phyloP scores from a whole-genome alignment of 495 filamentous ascomycete species.

The Corynascus novoguineensis region DNA sequence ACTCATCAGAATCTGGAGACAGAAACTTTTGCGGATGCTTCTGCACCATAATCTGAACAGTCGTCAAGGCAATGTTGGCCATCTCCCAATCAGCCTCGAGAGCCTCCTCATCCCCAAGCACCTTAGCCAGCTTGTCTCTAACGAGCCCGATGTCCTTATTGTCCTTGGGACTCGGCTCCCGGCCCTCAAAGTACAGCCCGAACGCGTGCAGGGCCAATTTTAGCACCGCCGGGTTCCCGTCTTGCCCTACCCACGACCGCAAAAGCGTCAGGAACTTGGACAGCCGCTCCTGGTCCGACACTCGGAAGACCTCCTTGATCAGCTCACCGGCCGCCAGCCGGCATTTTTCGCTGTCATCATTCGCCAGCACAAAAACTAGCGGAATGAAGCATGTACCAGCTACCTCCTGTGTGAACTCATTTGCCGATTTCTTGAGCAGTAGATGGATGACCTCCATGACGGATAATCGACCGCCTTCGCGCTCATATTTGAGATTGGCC shows the following conservation, averaged over 20 bases:
- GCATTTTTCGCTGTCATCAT: conserved; percentile 83
- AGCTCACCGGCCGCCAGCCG: conserved; percentile 75
- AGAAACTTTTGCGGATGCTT: conserved; percentile 58
- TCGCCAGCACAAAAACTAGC: conserved; percentile 74
- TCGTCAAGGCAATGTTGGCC: conserved; percentile 67
- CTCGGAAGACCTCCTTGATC: conserved; percentile 71
- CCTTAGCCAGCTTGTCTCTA: conserved; percentile 37
- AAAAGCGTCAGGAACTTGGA: conserved; percentile 63
- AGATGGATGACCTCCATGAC: conserved; percentile 86
- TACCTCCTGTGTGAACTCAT: conserved; percentile 75
- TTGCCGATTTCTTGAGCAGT: conserved; percentile 72
- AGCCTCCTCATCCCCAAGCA: conserved; percentile 46
- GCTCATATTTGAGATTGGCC: conserved; percentile 83
- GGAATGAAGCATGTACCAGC: conserved; percentile 78
- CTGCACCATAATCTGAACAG: conserved; percentile 62
- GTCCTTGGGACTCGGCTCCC: conserved; percentile 48
- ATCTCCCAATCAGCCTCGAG: conserved; percentile 63
- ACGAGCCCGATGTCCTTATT: conserved; percentile 54
- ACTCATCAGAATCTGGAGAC: conserved; percentile 43
- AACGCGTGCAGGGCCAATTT: conserved; percentile 74
- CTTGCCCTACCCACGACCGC: conserved; percentile 70
- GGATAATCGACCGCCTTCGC: conserved; percentile 79
- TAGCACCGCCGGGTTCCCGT: conserved; percentile 60
- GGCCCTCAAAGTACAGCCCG: conserved; percentile 72
- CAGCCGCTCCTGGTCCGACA: conserved; percentile 66